Percentiles rank a stretch among this genome's conserved stretches.
Conservation (phyloP, 768 basidiomycete genomes). For the Boletus huronensis region DNA sequence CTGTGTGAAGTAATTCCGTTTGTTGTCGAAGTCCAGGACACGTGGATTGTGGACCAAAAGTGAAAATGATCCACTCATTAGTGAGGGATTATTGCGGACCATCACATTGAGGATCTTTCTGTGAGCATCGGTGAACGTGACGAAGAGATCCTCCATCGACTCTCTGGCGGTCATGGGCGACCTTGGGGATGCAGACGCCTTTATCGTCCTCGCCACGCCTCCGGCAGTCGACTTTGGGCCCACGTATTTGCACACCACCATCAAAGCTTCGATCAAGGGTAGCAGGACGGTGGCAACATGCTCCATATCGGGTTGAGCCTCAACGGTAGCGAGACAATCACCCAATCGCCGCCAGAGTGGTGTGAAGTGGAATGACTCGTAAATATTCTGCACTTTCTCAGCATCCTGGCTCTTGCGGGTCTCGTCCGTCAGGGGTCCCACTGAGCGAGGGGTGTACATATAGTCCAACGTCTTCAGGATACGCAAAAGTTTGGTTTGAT, state of each 20-base stretch:
- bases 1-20: slow-evolving; percentile 93
- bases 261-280: slow-evolving; percentile 92
- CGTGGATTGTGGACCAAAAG: slow-evolving; percentile 93
- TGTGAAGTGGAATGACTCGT: slow-evolving; percentile 88
- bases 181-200: slow-evolving; percentile 65
- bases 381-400: slow-evolving; percentile 84
- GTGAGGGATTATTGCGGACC: slow-evolving; percentile 96
- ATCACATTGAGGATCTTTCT: slow-evolving; percentile 93
- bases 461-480: slow-evolving; percentile 98
- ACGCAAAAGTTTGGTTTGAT: slow-evolving; percentile 93
- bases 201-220: slow-evolving; percentile 47
- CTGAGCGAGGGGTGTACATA: slow-evolving; percentile 73
- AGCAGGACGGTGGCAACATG: slow-evolving; percentile 90
- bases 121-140: slow-evolving; percentile 90
- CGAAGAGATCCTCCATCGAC: slow-evolving; percentile 87
- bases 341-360: slow-evolving; percentile 86
- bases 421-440: slow-evolving; percentile 37
- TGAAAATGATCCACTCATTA: slow-evolving; percentile 98
- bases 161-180: slow-evolving; percentile 68
- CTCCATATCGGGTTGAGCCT: slow-evolving; percentile 73
- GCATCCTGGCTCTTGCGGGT: slow-evolving; percentile 50
- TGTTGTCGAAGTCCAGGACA: slow-evolving; percentile 99
- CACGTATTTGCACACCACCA: slow-evolving; percentile 98
- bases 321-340: slow-evolving; percentile 83
- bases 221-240: slow-evolving; percentile 56